Evolutionary conservation across 495 filamentous ascomycete species (phyloP), one percentile per base, ranked within the genome.

Genomic region (Copromyces sp.): DNA sequence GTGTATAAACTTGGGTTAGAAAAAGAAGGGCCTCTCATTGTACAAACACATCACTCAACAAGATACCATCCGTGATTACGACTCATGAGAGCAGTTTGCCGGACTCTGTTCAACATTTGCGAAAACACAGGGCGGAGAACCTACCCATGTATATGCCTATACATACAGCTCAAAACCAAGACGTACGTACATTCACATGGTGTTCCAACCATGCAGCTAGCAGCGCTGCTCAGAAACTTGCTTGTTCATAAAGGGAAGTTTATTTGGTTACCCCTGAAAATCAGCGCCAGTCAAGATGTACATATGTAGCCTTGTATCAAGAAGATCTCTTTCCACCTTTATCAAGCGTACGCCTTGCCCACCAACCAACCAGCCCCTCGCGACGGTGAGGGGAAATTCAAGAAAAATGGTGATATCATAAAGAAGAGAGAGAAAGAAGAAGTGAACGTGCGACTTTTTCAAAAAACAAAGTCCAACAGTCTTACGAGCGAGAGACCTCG

Each of bases 401-500:
- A 16, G 1, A 61, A 61, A 40, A 17, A 61, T 61, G 12, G 6
- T 61, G 53, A 61, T 61, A 61, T 61, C 53, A 61, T 61, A 16
- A 2, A 61, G 9, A 11, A 7, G 4, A 32, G 24, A 16, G 11
- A 16, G 11, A 61, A 61, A 16, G 6, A 61, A 16, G 11, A 61
- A 61, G 12, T 3, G 32, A 61, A 61, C 12, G 6, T 32, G 24
- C 5, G 29, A 16, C 53, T 32, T 29, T 2, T 16, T 17, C 29
- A 16, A 35, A 35, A 61, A 61, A 32, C 12, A 61, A 61, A 11
- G 14, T 16, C 24, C 24, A 53, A 24, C 41, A 29, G 32, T 35
- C 37, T 37, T 69, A 80, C 73, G 83, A 85, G 68, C 95, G 90
- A 44, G 88, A 88, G 59, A 99, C 94, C 39, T 93, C 96, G 85